These are phyloP conservation scores for Glarea lozoyensis DNA, from an alignment of 495 filamentous ascomycete genomes.

Conservation along the genomic window DNA sequence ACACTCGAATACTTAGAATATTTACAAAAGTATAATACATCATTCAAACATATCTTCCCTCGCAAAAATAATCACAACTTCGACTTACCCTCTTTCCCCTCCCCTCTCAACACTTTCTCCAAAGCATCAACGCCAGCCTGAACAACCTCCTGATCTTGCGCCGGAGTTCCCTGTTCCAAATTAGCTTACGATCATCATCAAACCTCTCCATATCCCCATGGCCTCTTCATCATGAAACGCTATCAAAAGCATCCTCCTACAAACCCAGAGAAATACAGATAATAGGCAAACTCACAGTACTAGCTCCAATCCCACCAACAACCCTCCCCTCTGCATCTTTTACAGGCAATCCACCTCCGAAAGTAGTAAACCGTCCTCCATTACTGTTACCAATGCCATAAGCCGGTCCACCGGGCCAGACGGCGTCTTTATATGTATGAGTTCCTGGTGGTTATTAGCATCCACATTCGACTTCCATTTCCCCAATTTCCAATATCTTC, in stretches of 20 bases:
- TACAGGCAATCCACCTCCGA: constrained; percentile 21
- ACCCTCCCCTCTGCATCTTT: constrained; percentile 18
- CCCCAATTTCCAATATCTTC: too few relatives aligned
- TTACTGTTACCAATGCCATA: constrained; percentile 19
- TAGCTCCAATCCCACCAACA: constrained; percentile 18
- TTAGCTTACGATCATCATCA: neutral
- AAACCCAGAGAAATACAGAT: neutral
- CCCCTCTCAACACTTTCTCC: constrained; percentile 14
- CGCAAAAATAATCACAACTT: neutral
- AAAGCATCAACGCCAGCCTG: constrained; percentile 19
- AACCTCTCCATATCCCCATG: neutral
- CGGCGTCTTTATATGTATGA: constrained; percentile 20
- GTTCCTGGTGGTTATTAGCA: too few relatives aligned
- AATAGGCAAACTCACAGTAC: constrained; percentile 3
- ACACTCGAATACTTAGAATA: too few relatives aligned
- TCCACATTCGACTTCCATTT: too few relatives aligned
- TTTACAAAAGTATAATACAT: too few relatives aligned
- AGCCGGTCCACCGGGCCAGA: constrained; percentile 20
- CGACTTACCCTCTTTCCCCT: constrained; percentile 1
- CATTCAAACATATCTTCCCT: too few relatives aligned
- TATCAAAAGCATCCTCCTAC: neutral
- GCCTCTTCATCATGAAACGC: neutral
- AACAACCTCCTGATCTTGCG: constrained; percentile 21
- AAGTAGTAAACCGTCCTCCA: constrained; percentile 21
- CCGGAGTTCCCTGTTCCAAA: constrained; percentile 12